Conservation (phyloP, 352 stramenopile genomes). For the Globisporangium carolinianum region DNA sequence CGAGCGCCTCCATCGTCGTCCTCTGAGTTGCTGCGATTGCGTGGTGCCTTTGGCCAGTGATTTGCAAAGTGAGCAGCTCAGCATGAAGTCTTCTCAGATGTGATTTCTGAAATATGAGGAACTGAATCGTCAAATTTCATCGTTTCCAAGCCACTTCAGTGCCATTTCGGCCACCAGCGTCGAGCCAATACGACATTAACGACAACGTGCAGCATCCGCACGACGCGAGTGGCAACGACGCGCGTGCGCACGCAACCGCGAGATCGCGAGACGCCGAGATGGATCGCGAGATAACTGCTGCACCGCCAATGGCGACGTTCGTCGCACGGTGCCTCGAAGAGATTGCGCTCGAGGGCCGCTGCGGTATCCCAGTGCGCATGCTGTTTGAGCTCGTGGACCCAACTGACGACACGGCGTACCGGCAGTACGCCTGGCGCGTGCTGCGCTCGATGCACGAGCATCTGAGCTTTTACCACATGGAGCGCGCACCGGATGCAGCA, state of each 20-base stretch:
- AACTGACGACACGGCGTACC: constrained; percentile 40
- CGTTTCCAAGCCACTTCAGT: too few relatives aligned
- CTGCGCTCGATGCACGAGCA: constrained; percentile 48
- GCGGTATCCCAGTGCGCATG: constrained; percentile 48
- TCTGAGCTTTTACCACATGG: constrained; percentile 62
- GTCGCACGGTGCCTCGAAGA: constrained; percentile 75
- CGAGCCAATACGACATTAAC: too few relatives aligned
- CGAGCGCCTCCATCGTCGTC: constrained; percentile 44
- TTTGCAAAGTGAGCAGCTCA: not conserved
- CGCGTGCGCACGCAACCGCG: too few relatives aligned
- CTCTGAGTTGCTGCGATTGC: not conserved
- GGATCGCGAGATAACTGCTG: not conserved
- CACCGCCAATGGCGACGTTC: constrained; percentile 55
- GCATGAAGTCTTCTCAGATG: too few relatives aligned
- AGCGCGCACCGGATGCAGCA: constrained; percentile 12
- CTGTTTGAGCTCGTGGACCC: constrained; percentile 59
- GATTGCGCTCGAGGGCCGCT: constrained; percentile 71
- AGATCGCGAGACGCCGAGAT: too few relatives aligned
- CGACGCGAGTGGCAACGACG: too few relatives aligned
- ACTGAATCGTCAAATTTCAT: not conserved
- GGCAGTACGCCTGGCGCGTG: constrained; percentile 55
- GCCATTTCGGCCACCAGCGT: too few relatives aligned
- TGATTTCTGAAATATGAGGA: not conserved
- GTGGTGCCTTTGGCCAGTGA: not conserved
- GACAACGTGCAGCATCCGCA: too few relatives aligned